Percentiles rank a stretch among this genome's conserved stretches.
These are phyloP conservation scores for Pythium apleroticum DNA, from an alignment of 352 stramenopile species.

Conservation along the genomic window DNA sequence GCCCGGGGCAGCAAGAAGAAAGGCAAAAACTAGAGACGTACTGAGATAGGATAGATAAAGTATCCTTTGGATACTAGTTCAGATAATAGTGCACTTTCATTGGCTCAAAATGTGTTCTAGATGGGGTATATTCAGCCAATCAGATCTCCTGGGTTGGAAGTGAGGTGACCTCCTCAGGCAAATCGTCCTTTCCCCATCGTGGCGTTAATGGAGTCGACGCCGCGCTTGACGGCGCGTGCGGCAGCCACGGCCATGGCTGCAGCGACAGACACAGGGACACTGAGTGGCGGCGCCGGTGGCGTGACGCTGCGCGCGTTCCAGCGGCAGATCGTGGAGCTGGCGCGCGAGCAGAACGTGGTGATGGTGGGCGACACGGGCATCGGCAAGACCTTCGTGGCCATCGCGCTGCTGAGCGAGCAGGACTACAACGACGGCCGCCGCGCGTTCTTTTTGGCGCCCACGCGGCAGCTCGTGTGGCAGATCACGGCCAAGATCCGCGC, in stretches of 20 bases:
- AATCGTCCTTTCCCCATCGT: no score
- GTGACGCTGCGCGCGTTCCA: constrained; percentile 75
- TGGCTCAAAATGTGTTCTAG: background rate
- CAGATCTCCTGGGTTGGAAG: background rate
- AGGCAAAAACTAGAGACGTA: constrained; percentile 18
- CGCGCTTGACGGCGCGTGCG: no score
- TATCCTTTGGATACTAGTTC: constrained; percentile 14
- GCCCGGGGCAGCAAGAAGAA: constrained; percentile 34
- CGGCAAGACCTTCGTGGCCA: constrained; percentile 84
- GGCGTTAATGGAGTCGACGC: no score
- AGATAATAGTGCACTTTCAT: constrained; percentile 2
- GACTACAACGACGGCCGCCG: constrained; percentile 64
- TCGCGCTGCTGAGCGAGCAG: constrained; percentile 71
- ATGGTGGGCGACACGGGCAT: constrained; percentile 85
- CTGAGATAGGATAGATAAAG: constrained; percentile 7
- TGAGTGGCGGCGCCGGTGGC: no score
- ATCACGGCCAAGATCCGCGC: constrained; percentile 74
- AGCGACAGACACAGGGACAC: background rate
- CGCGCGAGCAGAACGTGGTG: constrained; percentile 74
- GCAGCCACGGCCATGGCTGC: no score
- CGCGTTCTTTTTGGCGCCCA: constrained; percentile 82
- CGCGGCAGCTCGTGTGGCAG: constrained; percentile 77
- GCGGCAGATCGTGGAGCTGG: constrained; percentile 61
- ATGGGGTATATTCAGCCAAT: constrained; percentile 12
- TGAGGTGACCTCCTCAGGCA: no score